These are phyloP conservation scores for Incumbomyces lentus DNA, from an alignment of 2,329 filamentous ascomycete genomes.

Conservation along the genomic window DNA sequence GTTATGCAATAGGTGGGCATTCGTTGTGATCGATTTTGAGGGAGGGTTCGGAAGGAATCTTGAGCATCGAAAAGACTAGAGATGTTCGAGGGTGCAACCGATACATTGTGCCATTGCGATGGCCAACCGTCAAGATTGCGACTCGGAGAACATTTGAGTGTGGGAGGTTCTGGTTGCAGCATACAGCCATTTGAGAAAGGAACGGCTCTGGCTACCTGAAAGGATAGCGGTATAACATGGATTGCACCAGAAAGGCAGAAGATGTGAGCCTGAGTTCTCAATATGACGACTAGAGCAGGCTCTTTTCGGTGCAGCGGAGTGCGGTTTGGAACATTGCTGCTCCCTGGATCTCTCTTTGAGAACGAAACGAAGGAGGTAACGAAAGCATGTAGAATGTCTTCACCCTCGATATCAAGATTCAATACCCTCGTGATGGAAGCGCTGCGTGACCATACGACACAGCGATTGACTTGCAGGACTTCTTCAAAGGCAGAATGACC, in stretches of 20 bases:
- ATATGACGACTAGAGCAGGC: conserved; percentile 66
- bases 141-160: neutral
- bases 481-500: conserved; percentile 58
- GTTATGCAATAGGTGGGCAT: conserved; percentile 20
- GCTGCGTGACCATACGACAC: conserved; percentile 82
- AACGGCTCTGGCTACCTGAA: conserved; percentile 82
- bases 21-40: neutral
- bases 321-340: neutral
- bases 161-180: conserved; percentile 59
- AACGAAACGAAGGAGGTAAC: conserved; percentile 67
- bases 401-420: conserved; percentile 75
- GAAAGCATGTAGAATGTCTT: conserved; percentile 74
- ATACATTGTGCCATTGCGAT: neutral
- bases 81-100: neutral
- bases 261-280: conserved; percentile 86
- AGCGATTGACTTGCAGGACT: conserved; percentile 61
- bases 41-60: neutral
- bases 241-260: conserved; percentile 81
- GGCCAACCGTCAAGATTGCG: neutral
- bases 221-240: conserved; percentile 85
- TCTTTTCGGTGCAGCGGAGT: conserved; percentile 1
- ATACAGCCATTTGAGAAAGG: conserved; percentile 74
- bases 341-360: neutral
- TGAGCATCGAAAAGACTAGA: neutral
- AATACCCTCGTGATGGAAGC: conserved; percentile 76